A percentile compares a stretch with the other conserved stretches of the same genome.
These are phyloP conservation scores for Seminavis robusta DNA, from an alignment of 108 stramenopile genomes.

Conservation along the genomic window DNA sequence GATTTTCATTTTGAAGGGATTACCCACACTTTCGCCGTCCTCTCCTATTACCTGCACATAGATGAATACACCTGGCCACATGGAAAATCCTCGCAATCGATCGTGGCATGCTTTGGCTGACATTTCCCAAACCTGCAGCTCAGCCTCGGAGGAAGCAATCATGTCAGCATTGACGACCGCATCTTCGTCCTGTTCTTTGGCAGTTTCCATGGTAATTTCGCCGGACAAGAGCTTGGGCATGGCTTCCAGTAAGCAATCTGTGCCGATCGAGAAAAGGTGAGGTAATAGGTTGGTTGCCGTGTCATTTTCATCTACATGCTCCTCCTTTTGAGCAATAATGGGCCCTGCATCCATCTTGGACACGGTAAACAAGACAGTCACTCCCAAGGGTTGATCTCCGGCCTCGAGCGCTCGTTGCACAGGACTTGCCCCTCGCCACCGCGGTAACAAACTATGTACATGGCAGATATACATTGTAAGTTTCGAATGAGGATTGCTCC, in stretches of 20 bases:
- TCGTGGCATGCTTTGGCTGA: slow-evolving; percentile 81
- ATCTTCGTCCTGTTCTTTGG: slow-evolving; percentile 78
- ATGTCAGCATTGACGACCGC: slow-evolving; percentile 78
- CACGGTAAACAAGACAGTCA: slow-evolving; percentile 92
- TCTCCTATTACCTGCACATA: slow-evolving; percentile 72
- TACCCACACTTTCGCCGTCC: slow-evolving; percentile 32
- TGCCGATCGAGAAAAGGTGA: slow-evolving; percentile 87
- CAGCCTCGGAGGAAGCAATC: slow-evolving; percentile 76
- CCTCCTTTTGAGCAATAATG: slow-evolving; percentile 69
- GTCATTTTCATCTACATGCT: slow-evolving; percentile 71
- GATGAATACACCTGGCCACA: slow-evolving; percentile 93
- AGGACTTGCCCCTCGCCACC: slow-evolving; percentile 95
- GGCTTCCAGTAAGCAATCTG: slow-evolving; percentile 66
- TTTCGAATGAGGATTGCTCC: no score
- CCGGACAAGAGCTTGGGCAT: slow-evolving; percentile 73
- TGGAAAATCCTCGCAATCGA: slow-evolving; percentile 87
- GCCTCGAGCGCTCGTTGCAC: slow-evolving; percentile 89
- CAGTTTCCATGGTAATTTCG: slow-evolving; percentile 74
- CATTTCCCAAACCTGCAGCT: slow-evolving; percentile 58
- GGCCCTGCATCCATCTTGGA: slow-evolving; percentile 98
- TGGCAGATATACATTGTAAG: no score
- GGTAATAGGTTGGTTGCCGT: slow-evolving; percentile 84
- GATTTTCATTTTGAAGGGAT: slow-evolving; percentile 69
- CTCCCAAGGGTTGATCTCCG: slow-evolving; percentile 85
- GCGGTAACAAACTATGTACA: slow-evolving; percentile 90